Percentiles rank a stretch among this genome's conserved stretches.
These are phyloP conservation scores for Cajanus cajan DNA, from an alignment of 306 rosid species.

Conservation along the genomic window DNA sequence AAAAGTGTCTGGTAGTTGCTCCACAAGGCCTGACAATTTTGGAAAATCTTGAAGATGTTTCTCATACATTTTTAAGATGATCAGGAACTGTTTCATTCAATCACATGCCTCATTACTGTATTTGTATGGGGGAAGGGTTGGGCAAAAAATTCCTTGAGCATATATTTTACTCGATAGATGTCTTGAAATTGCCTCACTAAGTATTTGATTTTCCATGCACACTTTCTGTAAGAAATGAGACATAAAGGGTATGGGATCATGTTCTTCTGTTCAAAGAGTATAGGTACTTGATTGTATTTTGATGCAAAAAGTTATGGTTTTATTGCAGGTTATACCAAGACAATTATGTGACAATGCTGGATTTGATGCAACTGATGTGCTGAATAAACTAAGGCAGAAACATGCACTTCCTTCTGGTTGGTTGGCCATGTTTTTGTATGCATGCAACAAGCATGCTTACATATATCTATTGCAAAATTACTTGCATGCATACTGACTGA, in stretches of 20 bases:
- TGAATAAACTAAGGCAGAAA: conserved; percentile 93
- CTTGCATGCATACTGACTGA: not conserved
- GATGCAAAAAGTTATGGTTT: not conserved
- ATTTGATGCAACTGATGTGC: conserved; percentile 96
- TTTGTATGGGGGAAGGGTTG: not conserved
- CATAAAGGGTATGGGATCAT: not conserved
- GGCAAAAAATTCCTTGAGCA: not conserved
- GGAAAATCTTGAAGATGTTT: not conserved
- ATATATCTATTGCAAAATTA: not conserved
- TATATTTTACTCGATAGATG: not conserved
- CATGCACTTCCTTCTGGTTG: conserved; percentile 90
- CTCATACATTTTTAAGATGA: not conserved
- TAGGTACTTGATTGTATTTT: conserved; percentile 13
- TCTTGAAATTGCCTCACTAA: not conserved
- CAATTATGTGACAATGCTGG: conserved; percentile 99
- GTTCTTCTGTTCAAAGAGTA: not conserved
- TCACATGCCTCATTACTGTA: not conserved
- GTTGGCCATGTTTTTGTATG: conserved; percentile 14
- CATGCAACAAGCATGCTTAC: not conserved
- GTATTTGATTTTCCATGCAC: conserved; percentile 3
- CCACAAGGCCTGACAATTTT: not conserved
- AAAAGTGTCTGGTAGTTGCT: not conserved
- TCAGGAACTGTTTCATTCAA: conserved; percentile 6
- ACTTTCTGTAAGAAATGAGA: not conserved
- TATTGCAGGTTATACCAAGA: conserved; percentile 86